A percentile compares a stretch with the other conserved stretches of the same genome.
Conservation (phyloP, 768 basidiomycete species). For the Amanita rimosa region DNA sequence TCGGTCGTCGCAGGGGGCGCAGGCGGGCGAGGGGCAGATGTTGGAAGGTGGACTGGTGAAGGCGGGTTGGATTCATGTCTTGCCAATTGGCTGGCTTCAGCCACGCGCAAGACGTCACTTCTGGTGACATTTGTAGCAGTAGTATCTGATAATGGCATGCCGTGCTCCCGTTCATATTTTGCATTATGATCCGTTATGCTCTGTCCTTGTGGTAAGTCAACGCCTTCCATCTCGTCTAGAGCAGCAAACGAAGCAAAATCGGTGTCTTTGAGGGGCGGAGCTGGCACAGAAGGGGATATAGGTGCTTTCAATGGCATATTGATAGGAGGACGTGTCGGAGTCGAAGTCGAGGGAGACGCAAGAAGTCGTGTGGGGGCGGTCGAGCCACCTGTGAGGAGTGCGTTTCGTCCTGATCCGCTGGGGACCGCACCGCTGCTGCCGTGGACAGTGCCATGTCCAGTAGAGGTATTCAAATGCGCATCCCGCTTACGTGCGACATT, state of each 20-base stretch:
- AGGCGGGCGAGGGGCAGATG: constrained; percentile 40
- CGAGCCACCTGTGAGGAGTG: constrained; percentile 37
- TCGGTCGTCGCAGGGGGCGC: constrained; percentile 33
- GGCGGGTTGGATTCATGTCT: constrained; percentile 16
- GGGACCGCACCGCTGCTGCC: constrained; percentile 10
- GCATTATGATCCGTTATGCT: constrained; percentile 11
- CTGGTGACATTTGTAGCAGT: not conserved
- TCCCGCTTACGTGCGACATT: constrained; percentile 23
- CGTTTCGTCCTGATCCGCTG: constrained; percentile 22
- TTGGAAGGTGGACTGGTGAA: constrained; percentile 41
- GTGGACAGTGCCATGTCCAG: constrained; percentile 23
- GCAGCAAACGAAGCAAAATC: constrained; percentile 62
- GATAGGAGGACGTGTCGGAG: constrained; percentile 35
- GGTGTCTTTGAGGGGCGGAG: constrained; percentile 64
- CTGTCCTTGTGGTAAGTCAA: constrained; percentile 35
- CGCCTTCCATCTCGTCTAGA: constrained; percentile 45
- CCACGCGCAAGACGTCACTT: constrained; percentile 5
- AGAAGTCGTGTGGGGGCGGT: constrained; percentile 54
- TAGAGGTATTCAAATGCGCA: constrained; percentile 14
- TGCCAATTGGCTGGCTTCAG: constrained; percentile 1
- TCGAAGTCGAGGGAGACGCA: constrained; percentile 17
- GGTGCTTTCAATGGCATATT: constrained; percentile 49
- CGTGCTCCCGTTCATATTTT: not conserved
- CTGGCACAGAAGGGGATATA: constrained; percentile 68
- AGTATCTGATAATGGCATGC: not conserved